Conservation (phyloP, 306 rosid species). For the Cicer pinnatifidum region DNA sequence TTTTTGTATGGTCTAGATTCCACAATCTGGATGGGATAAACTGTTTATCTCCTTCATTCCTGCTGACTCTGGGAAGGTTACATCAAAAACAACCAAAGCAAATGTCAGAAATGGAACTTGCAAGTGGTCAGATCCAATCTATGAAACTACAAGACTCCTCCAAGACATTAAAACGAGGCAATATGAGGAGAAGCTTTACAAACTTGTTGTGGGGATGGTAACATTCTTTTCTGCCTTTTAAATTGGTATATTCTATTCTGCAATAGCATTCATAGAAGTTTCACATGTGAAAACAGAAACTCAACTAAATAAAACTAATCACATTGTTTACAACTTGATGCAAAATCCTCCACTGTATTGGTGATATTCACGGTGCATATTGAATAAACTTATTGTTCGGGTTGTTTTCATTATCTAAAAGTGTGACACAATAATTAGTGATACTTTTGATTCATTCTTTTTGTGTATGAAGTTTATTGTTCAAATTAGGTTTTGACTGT, state of each 20-base stretch:
- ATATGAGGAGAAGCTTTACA: slow-evolving; percentile 88
- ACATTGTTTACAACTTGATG: background rate
- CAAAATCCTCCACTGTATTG: slow-evolving; percentile 16
- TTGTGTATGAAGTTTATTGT: slow-evolving; percentile 15
- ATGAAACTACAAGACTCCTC: slow-evolving; percentile 95
- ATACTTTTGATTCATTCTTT: slow-evolving; percentile 10
- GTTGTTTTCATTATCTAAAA: slow-evolving; percentile 1
- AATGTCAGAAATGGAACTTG: slow-evolving; percentile 96
- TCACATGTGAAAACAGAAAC: slow-evolving; percentile 19
- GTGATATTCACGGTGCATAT: slow-evolving; percentile 21
- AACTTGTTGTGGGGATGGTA: slow-evolving; percentile 92
- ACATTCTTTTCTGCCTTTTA: slow-evolving; percentile 45
- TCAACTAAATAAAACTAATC: slow-evolving; percentile 12
- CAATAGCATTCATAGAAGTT: slow-evolving; percentile 32
- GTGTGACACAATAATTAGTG: slow-evolving; percentile 21
- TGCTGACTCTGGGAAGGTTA: slow-evolving; percentile 86
- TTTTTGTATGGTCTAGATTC: slow-evolving; percentile 68
- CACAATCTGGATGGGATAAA: slow-evolving; percentile 97
- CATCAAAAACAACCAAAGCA: slow-evolving; percentile 91
- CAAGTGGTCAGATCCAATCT: slow-evolving; percentile 98
- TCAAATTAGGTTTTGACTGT: slow-evolving; percentile 24
- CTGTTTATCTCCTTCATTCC: slow-evolving; percentile 84
- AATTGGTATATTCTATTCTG: slow-evolving; percentile 16
- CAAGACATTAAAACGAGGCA: slow-evolving; percentile 86
- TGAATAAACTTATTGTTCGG: slow-evolving; percentile 21